phyloP scores from a whole-genome alignment of 805 yeast genomes.

The Kazachstania bromeliacearum region DNA sequence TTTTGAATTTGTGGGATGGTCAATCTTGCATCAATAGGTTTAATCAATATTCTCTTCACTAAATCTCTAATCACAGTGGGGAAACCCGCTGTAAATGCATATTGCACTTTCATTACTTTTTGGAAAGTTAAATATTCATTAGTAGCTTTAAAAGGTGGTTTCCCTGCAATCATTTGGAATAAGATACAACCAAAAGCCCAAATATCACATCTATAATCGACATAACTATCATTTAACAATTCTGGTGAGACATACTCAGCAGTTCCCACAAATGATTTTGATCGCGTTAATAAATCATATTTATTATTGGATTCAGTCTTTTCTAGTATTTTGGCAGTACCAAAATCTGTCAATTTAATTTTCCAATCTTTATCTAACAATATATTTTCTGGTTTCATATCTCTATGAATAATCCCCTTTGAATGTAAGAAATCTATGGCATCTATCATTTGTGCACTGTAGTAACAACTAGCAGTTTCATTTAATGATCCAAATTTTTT shows the following conservation, averaged over 20 bases:
- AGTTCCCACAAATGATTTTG: slow-evolving; percentile 78
- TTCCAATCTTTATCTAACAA: slow-evolving; percentile 51
- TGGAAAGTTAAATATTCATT: slow-evolving; percentile 77
- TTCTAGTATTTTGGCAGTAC: slow-evolving; percentile 71
- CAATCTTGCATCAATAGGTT: slow-evolving; percentile 55
- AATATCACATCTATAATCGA: slow-evolving; percentile 90
- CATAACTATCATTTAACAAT: slow-evolving; percentile 60
- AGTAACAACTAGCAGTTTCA: slow-evolving; percentile 59
- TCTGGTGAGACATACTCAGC: slow-evolving; percentile 84
- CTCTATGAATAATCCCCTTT: slow-evolving; percentile 72
- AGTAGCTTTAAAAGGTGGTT: slow-evolving; percentile 78
- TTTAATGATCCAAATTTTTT: slow-evolving; percentile 62
- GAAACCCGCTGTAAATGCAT: slow-evolving; percentile 78
- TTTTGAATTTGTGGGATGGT: slow-evolving; percentile 46
- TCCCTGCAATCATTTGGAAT: slow-evolving; percentile 91
- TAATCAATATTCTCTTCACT: slow-evolving; percentile 55
- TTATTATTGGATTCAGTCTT: slow-evolving; percentile 31
- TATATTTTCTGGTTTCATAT: slow-evolving; percentile 76
- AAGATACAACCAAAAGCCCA: slow-evolving; percentile 98
- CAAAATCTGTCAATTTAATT: slow-evolving; percentile 71
- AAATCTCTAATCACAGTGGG: slow-evolving; percentile 66
- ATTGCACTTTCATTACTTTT: slow-evolving; percentile 69
- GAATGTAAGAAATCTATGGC: slow-evolving; percentile 64
- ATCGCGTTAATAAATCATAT: slow-evolving; percentile 58
- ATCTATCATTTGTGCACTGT: slow-evolving; percentile 65